These are phyloP conservation scores for Cymodocea nodosa DNA, from an alignment of 116 monocot genomes.

Conservation along the genomic window DNA sequence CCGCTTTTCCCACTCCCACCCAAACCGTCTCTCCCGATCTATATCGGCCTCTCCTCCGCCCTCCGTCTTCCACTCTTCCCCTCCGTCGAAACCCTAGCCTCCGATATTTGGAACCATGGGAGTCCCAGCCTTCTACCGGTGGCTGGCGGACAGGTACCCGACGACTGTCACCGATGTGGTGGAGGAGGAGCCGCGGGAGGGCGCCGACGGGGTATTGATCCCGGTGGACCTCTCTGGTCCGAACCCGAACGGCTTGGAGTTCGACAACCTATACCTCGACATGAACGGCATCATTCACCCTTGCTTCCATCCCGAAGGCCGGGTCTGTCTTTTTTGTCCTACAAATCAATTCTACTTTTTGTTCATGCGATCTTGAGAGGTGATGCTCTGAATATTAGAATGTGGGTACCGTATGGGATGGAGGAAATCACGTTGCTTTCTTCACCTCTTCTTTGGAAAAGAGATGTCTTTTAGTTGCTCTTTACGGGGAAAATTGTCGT, in stretches of 20 bases:
- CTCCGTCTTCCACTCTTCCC: neutral
- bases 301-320: slow-evolving; percentile 91
- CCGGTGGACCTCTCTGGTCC: slow-evolving; percentile 70
- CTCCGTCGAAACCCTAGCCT: neutral
- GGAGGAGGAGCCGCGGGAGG: slow-evolving; percentile 60
- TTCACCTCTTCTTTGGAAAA: no score
- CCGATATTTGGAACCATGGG: slow-evolving; percentile 34
- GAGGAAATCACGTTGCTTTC: no score
- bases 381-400: neutral
- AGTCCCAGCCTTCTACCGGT: slow-evolving; percentile 90
- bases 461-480: no score
- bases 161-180: slow-evolving; percentile 71
- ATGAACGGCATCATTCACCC: slow-evolving; percentile 99
- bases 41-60: neutral
- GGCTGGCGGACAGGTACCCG: slow-evolving; percentile 94
- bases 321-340: slow-evolving; percentile 19
- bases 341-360: neutral
- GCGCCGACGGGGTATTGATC: slow-evolving; percentile 34
- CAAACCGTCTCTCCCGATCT: neutral
- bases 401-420: neutral
- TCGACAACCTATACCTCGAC: slow-evolving; percentile 87
- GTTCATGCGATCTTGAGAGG: neutral
- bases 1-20: neutral
- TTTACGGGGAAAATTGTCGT: no score
- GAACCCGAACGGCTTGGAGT: slow-evolving; percentile 86